A percentile compares a stretch with the other conserved stretches of the same genome.
phyloP scores from a whole-genome alignment of 176 grass and related monocot genomes.

The sorghum (Sorghum bicolor) region Sorghum_bicolor_NCBIv3 NC_012878.2:2273501-2274000 shows the following conservation, averaged over 20 bases:
- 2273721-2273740: not conserved
- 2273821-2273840: not conserved
- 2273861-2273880: not conserved
- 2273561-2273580: not conserved
- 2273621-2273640: conserved; percentile 31
- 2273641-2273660: not conserved
- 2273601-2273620: not conserved
- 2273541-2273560: conserved; percentile 68
- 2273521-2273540: conserved; percentile 91
- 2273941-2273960: not conserved
- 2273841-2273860: not conserved
- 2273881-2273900: not conserved
- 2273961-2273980: not conserved
- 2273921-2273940: not conserved
- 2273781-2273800: not conserved
- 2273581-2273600: not conserved
- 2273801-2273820: not conserved
- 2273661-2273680: not conserved
- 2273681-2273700: not conserved
- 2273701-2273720: not conserved
- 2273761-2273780: too few relatives aligned
- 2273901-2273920: not conserved
- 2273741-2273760: too few relatives aligned
- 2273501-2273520: conserved; percentile 94
- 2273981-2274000: not conserved